Evolutionary conservation across 768 basidiomycete genomes (phyloP).

Genomic region (Clathrus columnatus): DNA sequence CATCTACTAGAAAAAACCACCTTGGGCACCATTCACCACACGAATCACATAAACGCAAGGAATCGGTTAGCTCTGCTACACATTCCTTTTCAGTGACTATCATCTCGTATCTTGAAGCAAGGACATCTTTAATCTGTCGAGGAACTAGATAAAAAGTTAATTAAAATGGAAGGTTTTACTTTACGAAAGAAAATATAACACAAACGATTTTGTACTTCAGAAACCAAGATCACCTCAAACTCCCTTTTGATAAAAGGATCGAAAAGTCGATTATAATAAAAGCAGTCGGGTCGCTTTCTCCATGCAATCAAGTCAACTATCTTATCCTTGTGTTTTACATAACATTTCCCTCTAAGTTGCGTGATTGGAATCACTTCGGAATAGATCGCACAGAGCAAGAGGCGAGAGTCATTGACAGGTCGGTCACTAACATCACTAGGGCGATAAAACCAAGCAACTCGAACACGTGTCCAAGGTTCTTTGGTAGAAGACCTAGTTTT

Average conservation of each 20-base stretch:
- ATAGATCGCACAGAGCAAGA: conserved; percentile 92
- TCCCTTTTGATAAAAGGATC: conserved; percentile 98
- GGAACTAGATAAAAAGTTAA: conserved; percentile 47
- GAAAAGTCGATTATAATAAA: conserved; percentile 93
- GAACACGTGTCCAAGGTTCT: conserved; percentile 71
- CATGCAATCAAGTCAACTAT: conserved; percentile 87
- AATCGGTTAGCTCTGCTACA: conserved; percentile 82
- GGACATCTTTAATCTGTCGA: conserved; percentile 64
- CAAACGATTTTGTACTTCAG: conserved; percentile 84
- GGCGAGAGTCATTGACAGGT: conserved; percentile 79
- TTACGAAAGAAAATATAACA: conserved; percentile 16
- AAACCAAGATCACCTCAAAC: conserved; percentile 88
- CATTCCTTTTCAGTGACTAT: conserved; percentile 93
- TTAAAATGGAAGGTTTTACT: conserved; percentile 17
- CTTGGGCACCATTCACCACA: conserved; percentile 87
- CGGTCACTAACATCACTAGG: conserved; percentile 93
- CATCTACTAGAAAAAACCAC: conserved; percentile 26
- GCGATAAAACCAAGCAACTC: conserved; percentile 94
- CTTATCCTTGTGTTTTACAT: conserved; percentile 92
- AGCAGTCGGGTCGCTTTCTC: conserved; percentile 91
- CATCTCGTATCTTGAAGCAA: conserved; percentile 84
- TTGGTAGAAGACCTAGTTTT: conserved; percentile 53
- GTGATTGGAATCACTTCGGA: conserved; percentile 93
- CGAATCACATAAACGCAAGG: conserved; percentile 73
- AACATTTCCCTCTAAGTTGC: conserved; percentile 87